Percentiles rank a stretch among this genome's conserved stretches.
phyloP scores from a whole-genome alignment of 495 filamentous ascomycete species.

The Podospora fimiseda region DNA sequence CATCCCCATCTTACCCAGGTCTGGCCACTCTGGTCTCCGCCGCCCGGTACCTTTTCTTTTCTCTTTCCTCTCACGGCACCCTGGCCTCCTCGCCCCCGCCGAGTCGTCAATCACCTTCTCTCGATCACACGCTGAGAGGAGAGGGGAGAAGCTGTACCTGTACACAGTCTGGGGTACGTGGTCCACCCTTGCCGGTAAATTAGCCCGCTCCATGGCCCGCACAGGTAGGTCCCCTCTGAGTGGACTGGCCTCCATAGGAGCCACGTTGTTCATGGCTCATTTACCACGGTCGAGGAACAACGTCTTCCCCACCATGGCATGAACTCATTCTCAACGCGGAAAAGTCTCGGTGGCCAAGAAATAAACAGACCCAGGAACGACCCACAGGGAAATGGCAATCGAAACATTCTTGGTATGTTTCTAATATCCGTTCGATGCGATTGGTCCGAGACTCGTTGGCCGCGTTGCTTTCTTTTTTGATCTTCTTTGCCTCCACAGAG shows the following conservation, averaged over 20 bases:
- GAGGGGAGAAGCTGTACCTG: constrained; percentile 8
- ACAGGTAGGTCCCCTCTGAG: constrained; percentile 15
- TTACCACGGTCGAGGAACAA: constrained; percentile 18
- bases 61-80: constrained; percentile 1
- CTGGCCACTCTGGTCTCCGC: constrained; percentile 10
- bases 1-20: neutral
- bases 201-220: constrained; percentile 28
- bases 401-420: constrained; percentile 7
- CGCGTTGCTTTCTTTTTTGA: constrained; percentile 6
- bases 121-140: constrained; percentile 23
- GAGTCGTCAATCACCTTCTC: constrained; percentile 15
- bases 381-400: constrained; percentile 14
- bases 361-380: constrained; percentile 9
- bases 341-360: constrained; percentile 19
- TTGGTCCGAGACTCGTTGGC: constrained; percentile 15
- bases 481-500: neutral
- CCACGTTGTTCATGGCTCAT: constrained; percentile 34
- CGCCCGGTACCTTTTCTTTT: constrained; percentile 4
- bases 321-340: constrained; percentile 14
- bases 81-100: neutral
- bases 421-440: constrained; percentile 6
- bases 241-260: constrained; percentile 31
- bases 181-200: constrained; percentile 27
- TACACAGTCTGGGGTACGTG: constrained; percentile 5
- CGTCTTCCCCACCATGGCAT: constrained; percentile 26